These are phyloP conservation scores for Pisolithus microcarpus DNA, from an alignment of 768 basidiomycete species.

Conservation along the genomic window DNA sequence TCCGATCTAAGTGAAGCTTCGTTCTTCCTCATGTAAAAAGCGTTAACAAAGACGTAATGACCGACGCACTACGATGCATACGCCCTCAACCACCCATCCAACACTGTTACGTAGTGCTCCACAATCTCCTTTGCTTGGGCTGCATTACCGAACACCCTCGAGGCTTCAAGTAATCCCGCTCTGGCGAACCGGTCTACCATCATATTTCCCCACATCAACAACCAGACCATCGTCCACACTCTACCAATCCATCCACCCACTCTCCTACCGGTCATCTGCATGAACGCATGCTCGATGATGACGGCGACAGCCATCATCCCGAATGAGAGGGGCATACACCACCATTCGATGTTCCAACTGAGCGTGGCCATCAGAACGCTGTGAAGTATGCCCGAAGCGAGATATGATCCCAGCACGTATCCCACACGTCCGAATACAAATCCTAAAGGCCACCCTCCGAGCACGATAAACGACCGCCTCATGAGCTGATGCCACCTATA, in stretches of 20 bases:
- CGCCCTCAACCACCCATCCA: conserved; percentile 12
- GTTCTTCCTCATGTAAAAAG: too few species aligned
- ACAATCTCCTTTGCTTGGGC: conserved; percentile 7
- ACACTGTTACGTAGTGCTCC: conserved; percentile 4
- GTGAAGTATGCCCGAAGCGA: conserved; percentile 52
- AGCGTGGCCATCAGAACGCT: conserved; percentile 44
- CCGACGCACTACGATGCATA: background rate
- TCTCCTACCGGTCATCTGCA: conserved; percentile 15
- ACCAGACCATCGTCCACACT: conserved; percentile 30
- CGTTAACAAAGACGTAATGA: too few species aligned
- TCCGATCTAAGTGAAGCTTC: too few species aligned
- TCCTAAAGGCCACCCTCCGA: conserved; percentile 25
- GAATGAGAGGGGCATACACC: conserved; percentile 41
- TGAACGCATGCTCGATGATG: conserved; percentile 34
- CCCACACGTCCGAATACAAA: conserved; percentile 41
- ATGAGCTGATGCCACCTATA: conserved; percentile 33
- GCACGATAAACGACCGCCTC: conserved; percentile 24
- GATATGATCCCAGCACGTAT: conserved; percentile 47
- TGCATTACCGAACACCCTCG: conserved; percentile 4
- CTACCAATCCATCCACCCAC: conserved; percentile 27
- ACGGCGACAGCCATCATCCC: conserved; percentile 48
- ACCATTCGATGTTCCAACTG: conserved; percentile 39
- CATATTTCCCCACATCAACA: conserved; percentile 16
- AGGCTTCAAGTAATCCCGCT: conserved; percentile 6
- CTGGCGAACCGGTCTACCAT: conserved; percentile 18